These are phyloP conservation scores for Tylopilus sp. DNA, from an alignment of 1,284 basidiomycete species.

Conservation along the genomic window DNA sequence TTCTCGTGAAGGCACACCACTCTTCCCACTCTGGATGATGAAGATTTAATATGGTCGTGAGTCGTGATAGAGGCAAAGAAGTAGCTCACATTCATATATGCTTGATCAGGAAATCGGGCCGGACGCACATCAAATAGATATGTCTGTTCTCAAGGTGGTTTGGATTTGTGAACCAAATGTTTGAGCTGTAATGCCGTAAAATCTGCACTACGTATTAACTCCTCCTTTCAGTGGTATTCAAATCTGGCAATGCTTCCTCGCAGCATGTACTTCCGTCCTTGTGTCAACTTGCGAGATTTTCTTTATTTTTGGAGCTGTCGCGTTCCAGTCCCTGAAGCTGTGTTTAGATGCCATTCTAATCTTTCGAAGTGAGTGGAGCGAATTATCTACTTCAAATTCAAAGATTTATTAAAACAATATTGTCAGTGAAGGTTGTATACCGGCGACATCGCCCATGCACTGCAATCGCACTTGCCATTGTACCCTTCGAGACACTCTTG, in stretches of 20 bases:
- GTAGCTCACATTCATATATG: neutral
- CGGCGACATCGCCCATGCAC: constrained; percentile 4
- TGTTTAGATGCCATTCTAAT: constrained; percentile 17
- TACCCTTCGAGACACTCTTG: constrained; percentile 6
- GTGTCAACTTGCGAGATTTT: constrained; percentile 5
- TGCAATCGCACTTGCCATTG: constrained; percentile 1
- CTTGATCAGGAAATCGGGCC: constrained; percentile 5
- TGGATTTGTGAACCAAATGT: constrained; percentile 23
- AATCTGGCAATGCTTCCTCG: neutral
- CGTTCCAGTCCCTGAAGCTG: constrained; percentile 13
- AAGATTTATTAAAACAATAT: neutral
- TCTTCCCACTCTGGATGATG: constrained; percentile 18
- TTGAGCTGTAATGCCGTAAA: neutral
- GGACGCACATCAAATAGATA: constrained; percentile 19
- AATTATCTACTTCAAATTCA: neutral
- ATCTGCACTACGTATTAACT: constrained; percentile 5
- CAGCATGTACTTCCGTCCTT: neutral
- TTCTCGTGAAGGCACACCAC: constrained; percentile 13
- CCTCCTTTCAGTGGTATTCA: constrained; percentile 2
- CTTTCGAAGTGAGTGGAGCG: constrained; percentile 20
- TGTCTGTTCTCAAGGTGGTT: constrained; percentile 24
- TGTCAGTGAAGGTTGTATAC: constrained; percentile 17
- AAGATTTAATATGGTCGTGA: constrained; percentile 22
- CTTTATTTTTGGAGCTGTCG: neutral
- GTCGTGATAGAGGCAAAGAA: neutral